Evolutionary conservation across 495 filamentous ascomycete species (phyloP).

Genomic region (Xylaria intraflava): DNA sequence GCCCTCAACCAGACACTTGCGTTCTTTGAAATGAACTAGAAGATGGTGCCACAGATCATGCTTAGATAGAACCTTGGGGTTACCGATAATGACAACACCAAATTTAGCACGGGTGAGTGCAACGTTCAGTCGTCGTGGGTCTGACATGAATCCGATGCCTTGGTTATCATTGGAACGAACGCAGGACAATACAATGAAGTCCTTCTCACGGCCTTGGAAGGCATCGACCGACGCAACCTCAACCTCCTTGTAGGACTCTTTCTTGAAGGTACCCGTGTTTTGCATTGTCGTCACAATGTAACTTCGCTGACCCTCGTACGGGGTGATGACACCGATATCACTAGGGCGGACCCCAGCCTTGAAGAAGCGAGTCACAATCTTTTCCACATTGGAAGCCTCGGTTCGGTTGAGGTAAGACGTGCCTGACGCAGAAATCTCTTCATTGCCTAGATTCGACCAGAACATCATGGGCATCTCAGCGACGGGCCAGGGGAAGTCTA

Average conservation of each 20-base stretch:
- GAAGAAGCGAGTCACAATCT: conserved; percentile 97
- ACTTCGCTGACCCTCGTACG: conserved; percentile 96
- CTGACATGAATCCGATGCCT: conserved; percentile 97
- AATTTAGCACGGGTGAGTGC: conserved; percentile 96
- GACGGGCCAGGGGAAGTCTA: conserved; percentile 98
- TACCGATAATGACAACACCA: conserved; percentile 91
- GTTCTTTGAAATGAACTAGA: conserved; percentile 94
- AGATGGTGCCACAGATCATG: conserved; percentile 98
- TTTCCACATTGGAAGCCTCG: conserved; percentile 94
- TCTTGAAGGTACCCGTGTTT: conserved; percentile 91
- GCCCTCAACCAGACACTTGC: conserved; percentile 91
- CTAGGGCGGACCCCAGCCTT: conserved; percentile 91
- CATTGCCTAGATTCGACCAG: conserved; percentile 96
- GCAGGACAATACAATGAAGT: conserved; percentile 97
- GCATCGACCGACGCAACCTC: conserved; percentile 98
- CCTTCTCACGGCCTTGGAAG: conserved; percentile 98
- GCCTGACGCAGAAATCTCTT: conserved; percentile 95
- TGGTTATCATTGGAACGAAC: conserved; percentile 99
- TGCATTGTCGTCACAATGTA: conserved; percentile 99
- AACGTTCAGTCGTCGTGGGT: conserved; percentile 97
- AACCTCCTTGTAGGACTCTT: conserved; percentile 98
- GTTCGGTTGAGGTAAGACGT: conserved; percentile 98
- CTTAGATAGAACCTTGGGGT: conserved; percentile 96
- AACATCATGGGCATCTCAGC: conserved; percentile 98
- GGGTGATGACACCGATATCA: conserved; percentile 96